Percentiles rank a stretch among this genome's conserved stretches.
These are phyloP conservation scores for Xylaria telfairii DNA, from an alignment of 495 filamentous ascomycete genomes.

Conservation along the genomic window DNA sequence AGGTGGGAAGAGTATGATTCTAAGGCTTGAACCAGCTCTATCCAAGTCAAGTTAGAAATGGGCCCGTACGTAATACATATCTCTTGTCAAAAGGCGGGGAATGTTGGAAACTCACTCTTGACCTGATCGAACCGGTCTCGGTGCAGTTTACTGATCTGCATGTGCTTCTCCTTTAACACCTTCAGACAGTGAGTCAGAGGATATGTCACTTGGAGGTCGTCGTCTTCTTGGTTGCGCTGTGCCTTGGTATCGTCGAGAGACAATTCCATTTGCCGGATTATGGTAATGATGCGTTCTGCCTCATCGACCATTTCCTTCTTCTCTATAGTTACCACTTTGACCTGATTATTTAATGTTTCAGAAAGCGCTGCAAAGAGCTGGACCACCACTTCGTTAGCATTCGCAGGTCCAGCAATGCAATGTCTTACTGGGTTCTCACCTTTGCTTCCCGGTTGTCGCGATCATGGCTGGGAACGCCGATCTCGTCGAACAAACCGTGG, in stretches of 20 bases:
- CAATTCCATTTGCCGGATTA: slow-evolving; percentile 90
- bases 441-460: slow-evolving; percentile 85
- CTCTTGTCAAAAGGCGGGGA: too few relatives aligned
- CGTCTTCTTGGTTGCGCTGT: slow-evolving; percentile 63
- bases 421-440: slow-evolving; percentile 56
- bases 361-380: slow-evolving; percentile 88
- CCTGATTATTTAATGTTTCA: slow-evolving; percentile 83
- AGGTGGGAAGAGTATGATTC: slow-evolving; percentile 95
- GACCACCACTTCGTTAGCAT: slow-evolving; percentile 34
- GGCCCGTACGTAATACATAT: not conserved
- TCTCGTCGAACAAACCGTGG: slow-evolving; percentile 94
- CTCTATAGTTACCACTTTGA: slow-evolving; percentile 79
- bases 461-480: slow-evolving; percentile 89
- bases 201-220: slow-evolving; percentile 74
- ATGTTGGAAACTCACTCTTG: slow-evolving; percentile 69
- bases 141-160: slow-evolving; percentile 77
- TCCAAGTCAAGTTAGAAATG: slow-evolving; percentile 3
- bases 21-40: slow-evolving; percentile 90
- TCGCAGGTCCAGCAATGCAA: not conserved
- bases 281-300: slow-evolving; percentile 81
- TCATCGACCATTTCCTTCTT: slow-evolving; percentile 87
- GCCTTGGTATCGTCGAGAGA: slow-evolving; percentile 79
- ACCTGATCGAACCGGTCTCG: slow-evolving; percentile 91
- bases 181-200: slow-evolving; percentile 81
- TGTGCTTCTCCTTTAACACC: slow-evolving; percentile 83